Conservation (phyloP, 805 yeast species). For the Ogataea nakhonphanomensis region DNA sequence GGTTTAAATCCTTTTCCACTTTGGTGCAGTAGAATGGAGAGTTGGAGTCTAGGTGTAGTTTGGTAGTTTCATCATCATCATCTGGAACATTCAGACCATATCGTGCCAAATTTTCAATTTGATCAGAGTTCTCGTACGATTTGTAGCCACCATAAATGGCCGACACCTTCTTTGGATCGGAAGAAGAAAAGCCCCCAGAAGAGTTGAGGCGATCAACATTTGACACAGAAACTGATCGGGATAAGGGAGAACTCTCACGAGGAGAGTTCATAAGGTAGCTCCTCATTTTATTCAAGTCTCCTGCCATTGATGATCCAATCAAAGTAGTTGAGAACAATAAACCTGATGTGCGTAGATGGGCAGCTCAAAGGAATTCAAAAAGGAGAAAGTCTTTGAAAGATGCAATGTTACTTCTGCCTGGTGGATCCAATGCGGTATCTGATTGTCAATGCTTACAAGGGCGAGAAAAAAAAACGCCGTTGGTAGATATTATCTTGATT, state of each 20-base stretch:
- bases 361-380: neutral
- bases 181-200: slow-evolving; percentile 2
- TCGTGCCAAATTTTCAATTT: slow-evolving; percentile 22
- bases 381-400: neutral
- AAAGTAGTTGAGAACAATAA: too few relatives aligned
- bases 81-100: slow-evolving; percentile 58
- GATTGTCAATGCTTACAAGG: neutral
- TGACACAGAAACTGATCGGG: slow-evolving; percentile 25
- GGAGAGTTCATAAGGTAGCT: slow-evolving; percentile 17
- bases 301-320: slow-evolving; percentile 3
- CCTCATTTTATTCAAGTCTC: slow-evolving; percentile 12
- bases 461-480: slow-evolving; percentile 6
- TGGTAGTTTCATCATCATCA: slow-evolving; percentile 36
- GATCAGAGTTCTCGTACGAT: slow-evolving; percentile 15
- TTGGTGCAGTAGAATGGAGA: slow-evolving; percentile 26
- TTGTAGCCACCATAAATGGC: neutral
- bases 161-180: slow-evolving; percentile 2
- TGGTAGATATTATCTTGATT: neutral
- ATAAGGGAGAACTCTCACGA: slow-evolving; percentile 26
- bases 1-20: slow-evolving; percentile 19
- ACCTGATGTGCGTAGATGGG: neutral
- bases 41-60: slow-evolving; percentile 20
- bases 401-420: neutral
- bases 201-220: slow-evolving; percentile 17
- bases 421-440: too few relatives aligned